Base-by-base conservation (phyloP, 2,329 filamentous ascomycete genomes). In the Penicillium hesseltinei region DNA sequence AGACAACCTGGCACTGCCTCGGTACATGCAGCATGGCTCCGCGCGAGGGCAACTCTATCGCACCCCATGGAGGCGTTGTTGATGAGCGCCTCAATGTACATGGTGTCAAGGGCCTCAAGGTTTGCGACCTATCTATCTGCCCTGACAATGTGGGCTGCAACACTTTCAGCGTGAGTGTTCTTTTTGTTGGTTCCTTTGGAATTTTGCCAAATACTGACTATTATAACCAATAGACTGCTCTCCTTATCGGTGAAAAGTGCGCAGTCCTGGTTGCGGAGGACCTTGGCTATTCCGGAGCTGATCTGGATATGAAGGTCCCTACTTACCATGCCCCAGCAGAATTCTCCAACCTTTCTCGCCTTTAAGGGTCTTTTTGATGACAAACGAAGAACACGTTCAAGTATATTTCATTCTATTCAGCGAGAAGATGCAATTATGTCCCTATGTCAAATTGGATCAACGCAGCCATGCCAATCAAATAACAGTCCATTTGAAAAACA, bases 71-170 rank as follows among this genome's bases (percentile, higher is more conserved):
- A 15, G 89, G 89, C 58, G 89, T 92, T 0, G 76, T 92, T 38
- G 89, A 92, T 69, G 88, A 90, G 74, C 84, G 88, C 58, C 81
- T 92, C 55, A 91, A 91, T 64, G 88, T 92, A 3, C 87, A 91
- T 70, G 89, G 88, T 51, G 88, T 91, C 63, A 82, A 90, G 79
- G 86, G 87, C 17, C 82, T 92, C 66, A 91, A 91, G 81, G 88
- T 91, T 25, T 88, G 88, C 13, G 89, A 92, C 73, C 74, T 91
- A 44, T 86, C 82, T 50, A 89, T 91, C 78, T 91, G 88, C 73
- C 88, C 89, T 0, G 88, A 91, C 73, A 92, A 91, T 62, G 88
- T 91, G 23, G 88, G 87, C 59, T 87, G 84, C 75, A 87, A 87
- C 74, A 86, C 83, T 63, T 85, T 74, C 72, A 79, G 78, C 60